Conservation (phyloP, 139 green algal genomes). For the Chlamydomonas sphaeroides region DNA sequence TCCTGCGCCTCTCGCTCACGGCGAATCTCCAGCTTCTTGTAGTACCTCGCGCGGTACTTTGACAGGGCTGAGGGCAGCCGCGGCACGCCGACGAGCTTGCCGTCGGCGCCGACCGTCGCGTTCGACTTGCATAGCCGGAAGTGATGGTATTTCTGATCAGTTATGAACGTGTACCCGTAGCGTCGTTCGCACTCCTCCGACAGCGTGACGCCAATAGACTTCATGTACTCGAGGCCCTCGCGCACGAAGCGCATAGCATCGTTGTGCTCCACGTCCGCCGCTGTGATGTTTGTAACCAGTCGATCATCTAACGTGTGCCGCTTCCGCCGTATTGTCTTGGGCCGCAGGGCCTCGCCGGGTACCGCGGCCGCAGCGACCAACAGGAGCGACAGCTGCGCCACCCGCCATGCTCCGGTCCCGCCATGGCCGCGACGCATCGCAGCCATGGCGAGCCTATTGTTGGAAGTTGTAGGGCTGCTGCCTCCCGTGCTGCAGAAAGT, state of each 20-base stretch:
- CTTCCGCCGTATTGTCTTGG: background rate
- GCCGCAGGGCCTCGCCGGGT: background rate
- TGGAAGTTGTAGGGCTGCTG: too few relatives aligned
- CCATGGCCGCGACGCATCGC: conserved; percentile 8
- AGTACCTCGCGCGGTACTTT: conserved; percentile 1
- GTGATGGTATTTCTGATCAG: conserved; percentile 28
- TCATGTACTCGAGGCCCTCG: conserved; percentile 14
- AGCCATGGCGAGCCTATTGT: conserved; percentile 28
- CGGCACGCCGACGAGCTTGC: background rate
- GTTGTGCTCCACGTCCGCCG: conserved; percentile 11
- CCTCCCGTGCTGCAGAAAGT: too few relatives aligned
- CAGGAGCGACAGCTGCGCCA: conserved; percentile 5
- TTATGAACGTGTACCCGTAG: conserved; percentile 31
- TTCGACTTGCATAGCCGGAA: conserved; percentile 35
- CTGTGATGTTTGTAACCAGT: background rate
- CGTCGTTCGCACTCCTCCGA: conserved; percentile 24
- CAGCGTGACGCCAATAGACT: background rate
- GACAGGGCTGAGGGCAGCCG: background rate
- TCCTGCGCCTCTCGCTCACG: background rate
- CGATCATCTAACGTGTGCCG: conserved; percentile 11
- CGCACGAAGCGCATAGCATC: conserved; percentile 12
- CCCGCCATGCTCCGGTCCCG: background rate
- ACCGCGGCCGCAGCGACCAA: background rate
- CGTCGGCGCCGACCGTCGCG: background rate
- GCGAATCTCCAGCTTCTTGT: background rate